phyloP scores from a whole-genome alignment of 495 filamentous ascomycete species.

The Annulohypoxylon maeteangense region DNA sequence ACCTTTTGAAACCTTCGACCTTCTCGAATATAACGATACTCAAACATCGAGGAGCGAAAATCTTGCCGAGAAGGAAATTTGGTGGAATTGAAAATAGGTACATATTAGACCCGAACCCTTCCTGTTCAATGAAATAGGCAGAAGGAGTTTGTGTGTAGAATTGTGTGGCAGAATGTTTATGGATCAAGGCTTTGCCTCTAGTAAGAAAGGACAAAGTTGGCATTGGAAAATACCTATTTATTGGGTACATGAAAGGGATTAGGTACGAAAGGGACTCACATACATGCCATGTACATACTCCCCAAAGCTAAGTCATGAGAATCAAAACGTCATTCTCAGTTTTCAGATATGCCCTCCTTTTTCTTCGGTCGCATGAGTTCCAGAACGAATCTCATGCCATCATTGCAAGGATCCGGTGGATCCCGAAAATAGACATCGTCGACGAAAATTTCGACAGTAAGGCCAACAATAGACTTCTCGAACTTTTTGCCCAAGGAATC shows the following conservation, averaged over 20 bases:
- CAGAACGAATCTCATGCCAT: conserved; percentile 28
- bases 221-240: not conserved
- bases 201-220: not conserved
- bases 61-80: conserved; percentile 22
- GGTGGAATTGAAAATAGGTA: conserved; percentile 28
- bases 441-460: conserved; percentile 38
- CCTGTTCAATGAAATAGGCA: not conserved
- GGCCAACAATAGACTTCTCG: conserved; percentile 27
- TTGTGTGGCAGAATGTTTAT: not conserved
- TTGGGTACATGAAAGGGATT: not conserved
- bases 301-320: not conserved
- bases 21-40: conserved; percentile 17
- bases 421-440: conserved; percentile 33
- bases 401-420: conserved; percentile 35
- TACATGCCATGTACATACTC: not conserved
- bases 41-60: conserved; percentile 20
- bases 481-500: conserved; percentile 31
- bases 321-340: not conserved
- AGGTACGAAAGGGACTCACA: not conserved
- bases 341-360: not conserved
- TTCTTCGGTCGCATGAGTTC: conserved; percentile 29
- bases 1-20: conserved; percentile 22
- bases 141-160: not conserved
- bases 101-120: not conserved
- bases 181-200: not conserved